Evolutionary conservation across 2,329 filamentous ascomycete genomes (phyloP), one percentile per base, ranked within the genome.

Genomic region (Alternaria panax): DNA sequence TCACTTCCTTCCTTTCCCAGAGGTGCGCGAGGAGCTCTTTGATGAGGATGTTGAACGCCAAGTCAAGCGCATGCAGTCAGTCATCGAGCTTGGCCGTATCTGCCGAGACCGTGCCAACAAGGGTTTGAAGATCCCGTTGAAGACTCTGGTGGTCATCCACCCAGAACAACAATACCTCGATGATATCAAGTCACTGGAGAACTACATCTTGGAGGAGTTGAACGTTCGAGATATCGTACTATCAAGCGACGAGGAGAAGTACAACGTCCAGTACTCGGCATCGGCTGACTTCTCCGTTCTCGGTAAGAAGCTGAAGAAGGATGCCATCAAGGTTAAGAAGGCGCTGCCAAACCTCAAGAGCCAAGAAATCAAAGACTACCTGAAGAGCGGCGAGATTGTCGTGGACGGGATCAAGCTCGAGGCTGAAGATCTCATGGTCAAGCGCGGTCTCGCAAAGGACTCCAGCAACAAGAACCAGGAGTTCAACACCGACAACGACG

Each of bases 271-370:
- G 75, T 96, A 97, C 81, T 92, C 91, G 62, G 92, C 94, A 16
- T 88, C 87, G 38, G 93, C 93, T 7, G 95, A 99, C 79, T 97
- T 95, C 90, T 93, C 95, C 14, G 90, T 92, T 2, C 85, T 99
- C 16, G 95, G 95, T 66, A 97, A 97, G 86, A 98, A 98, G 82
- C 86, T 98, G 69, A 96, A 96, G 85, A 97, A 97, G 80, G 93
- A 97, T 72, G 92, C 93, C 66, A 88, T 89, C 66, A 92, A 90
- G 75, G 93, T 98, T 68, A 96, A 96, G 84, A 96, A 94, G 81
- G 93, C 92, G 2, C 82, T 99, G 45, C 93, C 93, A 6, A 84
- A 81, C 38, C 83, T 99, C 48, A 91, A 86, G 20, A 93, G 89
- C 67, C 88, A 92, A 11, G 87, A 97, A 67, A 92, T 97, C 61